These are phyloP conservation scores for Fonsecaea monophora DNA, from an alignment of 2,329 filamentous ascomycete species.

Conservation along the genomic window DNA sequence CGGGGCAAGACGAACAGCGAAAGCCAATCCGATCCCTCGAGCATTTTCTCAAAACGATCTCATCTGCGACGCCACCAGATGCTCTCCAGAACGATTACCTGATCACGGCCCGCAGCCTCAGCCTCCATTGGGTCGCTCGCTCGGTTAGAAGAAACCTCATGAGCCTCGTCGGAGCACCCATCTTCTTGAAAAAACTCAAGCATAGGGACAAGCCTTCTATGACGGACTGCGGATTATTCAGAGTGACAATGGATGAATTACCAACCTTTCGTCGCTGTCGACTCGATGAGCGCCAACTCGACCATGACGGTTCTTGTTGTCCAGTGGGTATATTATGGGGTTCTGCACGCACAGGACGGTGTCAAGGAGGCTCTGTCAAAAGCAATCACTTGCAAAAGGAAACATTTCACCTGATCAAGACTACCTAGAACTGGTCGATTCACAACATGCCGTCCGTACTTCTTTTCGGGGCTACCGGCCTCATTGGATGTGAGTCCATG, in stretches of 20 bases:
- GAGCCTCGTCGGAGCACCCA: neutral
- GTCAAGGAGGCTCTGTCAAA: neutral
- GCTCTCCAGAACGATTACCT: neutral
- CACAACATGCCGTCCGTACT: conserved; percentile 29
- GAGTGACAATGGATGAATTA: neutral
- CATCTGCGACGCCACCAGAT: neutral
- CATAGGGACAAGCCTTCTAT: neutral
- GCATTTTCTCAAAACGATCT: neutral
- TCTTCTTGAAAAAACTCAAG: neutral
- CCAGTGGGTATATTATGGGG: neutral
- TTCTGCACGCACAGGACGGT: neutral
- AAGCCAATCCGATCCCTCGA: neutral
- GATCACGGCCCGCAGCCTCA: neutral
- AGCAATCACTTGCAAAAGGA: neutral
- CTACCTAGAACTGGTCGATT: neutral
- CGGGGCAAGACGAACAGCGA: neutral
- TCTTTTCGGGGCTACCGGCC: conserved; percentile 26
- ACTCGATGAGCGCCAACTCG: neutral
- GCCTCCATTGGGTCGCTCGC: conserved; percentile 26
- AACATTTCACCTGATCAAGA: neutral
- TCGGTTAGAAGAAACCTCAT: conserved; percentile 15
- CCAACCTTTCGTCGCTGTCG: neutral
- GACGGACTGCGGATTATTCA: neutral
- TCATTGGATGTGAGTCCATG: conserved; percentile 25
- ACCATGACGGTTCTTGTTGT: neutral